Evolutionary conservation across 108 stramenopile genomes (phyloP), one percentile per base, ranked within the genome.

Genomic region (Aurantiochytrium sp.): DNA sequence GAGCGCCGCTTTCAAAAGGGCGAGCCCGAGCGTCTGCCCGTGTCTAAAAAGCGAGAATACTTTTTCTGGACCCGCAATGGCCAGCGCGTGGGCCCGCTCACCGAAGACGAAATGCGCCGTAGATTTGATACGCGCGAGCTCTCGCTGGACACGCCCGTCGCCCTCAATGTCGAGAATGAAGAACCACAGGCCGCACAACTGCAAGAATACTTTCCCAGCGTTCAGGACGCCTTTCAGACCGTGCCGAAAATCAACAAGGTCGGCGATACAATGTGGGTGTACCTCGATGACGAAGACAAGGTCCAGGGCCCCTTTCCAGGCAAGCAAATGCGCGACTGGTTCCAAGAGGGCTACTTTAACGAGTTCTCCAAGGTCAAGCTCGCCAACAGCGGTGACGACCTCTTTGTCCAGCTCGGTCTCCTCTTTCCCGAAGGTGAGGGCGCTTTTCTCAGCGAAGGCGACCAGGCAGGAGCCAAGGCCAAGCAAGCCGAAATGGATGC

Each of bases 261-360:
- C n/a, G 51, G 51, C 51, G 76, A 83, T 14, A 83, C 49, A 45
- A 83, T 53, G 76, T 93, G 92, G 92, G 92, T 53, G 87, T 93
- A 93, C 87, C 90, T 60, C 14, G 92, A 93, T 60, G 91, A 91
- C 35, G 76, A 91, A 89, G 91, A 16, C 23, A 51, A 89, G 35
- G 23, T 91, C n/a, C 91, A 97, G 95, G 98, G 98, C 51, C 98
- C 98, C 53, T 98, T 98, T 92, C 92, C 94, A n/a, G 94, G 95
- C 23, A 93, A 95, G 47, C 97, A 98, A 89, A 98, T 98, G 98
- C 93, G 97, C 64, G 97, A 98, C 92, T 98, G 98, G 98, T 93
- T 97, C 71, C 97, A 97, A 89, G 97, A 96, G 59, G 98, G 98
- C 25, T 98, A 98, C 92, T 98, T 98, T 90, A 96, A 98, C 91